Conservation (phyloP, 495 filamentous ascomycete genomes). For the Aspergillus bertholletiae region DNA sequence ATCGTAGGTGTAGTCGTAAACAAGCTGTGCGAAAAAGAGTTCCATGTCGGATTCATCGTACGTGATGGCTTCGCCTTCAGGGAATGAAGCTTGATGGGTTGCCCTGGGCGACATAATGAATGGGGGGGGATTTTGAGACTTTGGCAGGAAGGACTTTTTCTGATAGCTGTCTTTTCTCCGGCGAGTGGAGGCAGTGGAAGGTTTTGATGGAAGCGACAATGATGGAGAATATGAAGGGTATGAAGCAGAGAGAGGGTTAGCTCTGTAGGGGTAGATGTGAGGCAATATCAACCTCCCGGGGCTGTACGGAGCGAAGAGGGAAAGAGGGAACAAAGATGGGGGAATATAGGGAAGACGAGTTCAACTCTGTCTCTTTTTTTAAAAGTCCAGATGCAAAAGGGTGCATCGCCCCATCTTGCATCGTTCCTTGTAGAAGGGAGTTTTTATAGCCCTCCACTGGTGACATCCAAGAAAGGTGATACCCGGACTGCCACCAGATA, state of each 20-base stretch:
- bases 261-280: no score
- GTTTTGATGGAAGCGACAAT: no score
- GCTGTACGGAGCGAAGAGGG: background rate
- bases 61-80: slow-evolving; percentile 36
- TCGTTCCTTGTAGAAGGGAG: background rate
- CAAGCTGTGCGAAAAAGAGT: slow-evolving; percentile 37
- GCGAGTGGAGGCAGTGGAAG: background rate
- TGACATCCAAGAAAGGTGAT: slow-evolving; percentile 8
- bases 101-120: slow-evolving; percentile 26
- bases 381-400: background rate
- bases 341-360: background rate
- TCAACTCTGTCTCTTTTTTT: background rate
- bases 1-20: slow-evolving; percentile 39
- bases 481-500: slow-evolving; percentile 16
- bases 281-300: no score
- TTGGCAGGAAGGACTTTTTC: background rate
- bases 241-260: no score
- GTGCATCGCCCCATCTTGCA: background rate
- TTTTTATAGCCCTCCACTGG: background rate
- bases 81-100: slow-evolving; percentile 25
- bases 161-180: no score
- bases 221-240: no score
- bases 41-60: slow-evolving; percentile 45
- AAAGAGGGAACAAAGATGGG: background rate
- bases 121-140: background rate